Percentiles rank a stretch among this genome's conserved stretches.
Evolutionary conservation across 2,329 filamentous ascomycete species (phyloP).

Genomic region (Botryosphaeria dothidea): DNA sequence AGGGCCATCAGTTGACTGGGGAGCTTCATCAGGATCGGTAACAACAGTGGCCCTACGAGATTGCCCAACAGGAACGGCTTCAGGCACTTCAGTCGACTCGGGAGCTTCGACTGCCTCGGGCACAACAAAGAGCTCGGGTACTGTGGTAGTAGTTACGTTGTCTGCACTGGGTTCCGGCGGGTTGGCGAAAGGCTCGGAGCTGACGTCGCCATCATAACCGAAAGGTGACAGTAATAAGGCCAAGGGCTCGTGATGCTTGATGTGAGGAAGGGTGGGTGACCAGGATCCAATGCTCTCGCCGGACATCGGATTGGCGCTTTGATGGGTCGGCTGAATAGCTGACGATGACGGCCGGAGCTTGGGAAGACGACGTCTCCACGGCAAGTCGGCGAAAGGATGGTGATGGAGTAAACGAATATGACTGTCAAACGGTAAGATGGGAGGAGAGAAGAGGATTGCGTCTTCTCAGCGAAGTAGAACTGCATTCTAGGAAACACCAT

Average conservation of each 20-base stretch:
- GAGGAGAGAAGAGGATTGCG: neutral
- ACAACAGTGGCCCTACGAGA: neutral
- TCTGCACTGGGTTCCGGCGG: neutral
- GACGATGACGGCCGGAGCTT: neutral
- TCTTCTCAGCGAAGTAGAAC: neutral
- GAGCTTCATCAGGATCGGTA: neutral
- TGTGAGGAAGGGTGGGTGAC: neutral
- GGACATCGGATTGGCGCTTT: neutral
- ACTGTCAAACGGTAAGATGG: too few species aligned
- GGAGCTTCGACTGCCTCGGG: neutral
- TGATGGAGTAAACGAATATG: neutral
- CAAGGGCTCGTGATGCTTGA: neutral
- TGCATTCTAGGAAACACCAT: neutral
- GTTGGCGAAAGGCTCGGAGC: neutral
- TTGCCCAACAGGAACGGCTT: neutral
- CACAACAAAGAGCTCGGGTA: neutral
- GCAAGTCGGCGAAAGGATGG: neutral
- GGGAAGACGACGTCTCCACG: neutral
- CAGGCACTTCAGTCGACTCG: neutral
- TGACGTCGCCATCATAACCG: neutral
- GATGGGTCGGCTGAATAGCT: neutral
- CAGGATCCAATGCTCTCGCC: neutral
- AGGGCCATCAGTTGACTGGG: neutral
- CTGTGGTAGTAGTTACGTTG: neutral
- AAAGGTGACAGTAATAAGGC: neutral